Base-by-base conservation (phyloP, 495 filamentous ascomycete species). In the Usnea hakonensis region DNA sequence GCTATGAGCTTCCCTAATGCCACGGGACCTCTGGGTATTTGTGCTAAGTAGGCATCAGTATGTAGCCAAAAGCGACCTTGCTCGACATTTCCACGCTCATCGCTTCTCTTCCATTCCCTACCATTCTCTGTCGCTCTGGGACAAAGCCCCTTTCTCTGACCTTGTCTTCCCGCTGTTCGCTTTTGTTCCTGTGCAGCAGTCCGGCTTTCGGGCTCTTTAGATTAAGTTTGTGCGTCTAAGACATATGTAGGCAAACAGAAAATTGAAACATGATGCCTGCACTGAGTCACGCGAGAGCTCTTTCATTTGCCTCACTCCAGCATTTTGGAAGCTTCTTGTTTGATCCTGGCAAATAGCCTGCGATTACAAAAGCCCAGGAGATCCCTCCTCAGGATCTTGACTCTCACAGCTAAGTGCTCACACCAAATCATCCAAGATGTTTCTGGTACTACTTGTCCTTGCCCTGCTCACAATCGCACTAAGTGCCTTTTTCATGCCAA, bases 381-480 rank as follows among this genome's bases (percentile, higher is more conserved):
- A 50, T n/a, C 17, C 38, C 32, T 37, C 40, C 32, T 28, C 1
- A 36, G 8, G 2, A 10, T 40, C 60, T 19, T 48, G 10, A 26
- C 19, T n/a, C 35, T 3, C 6, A 30, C 32, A 26, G 3, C 37
- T 43, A 3, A 14, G 3, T 6, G 5, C 30, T 48, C 32, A 23
- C 14, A 6, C 16, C 21, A 19, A 21, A 56, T 17, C 26, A 30
- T 10, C n/a, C 44, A 65, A 23, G 21, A 66, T 66, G 64, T 40
- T 19, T 44, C 44, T 41, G n/a, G n/a, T 48, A 37, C 14, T 41
- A 14, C 28, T 67, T 38, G 36, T 67, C 33, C 35, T 46, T 17
- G 55, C 53, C 57, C 8, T 57, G 30, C 35, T 61, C 38, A 40
- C 55, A n/a, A 65, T 64, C 44, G 21, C 46, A 23, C 21, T 67